A percentile compares a stretch with the other conserved stretches of the same genome.
These are phyloP conservation scores for Penicillium fimorum DNA, from an alignment of 495 filamentous ascomycete genomes.

Conservation along the genomic window DNA sequence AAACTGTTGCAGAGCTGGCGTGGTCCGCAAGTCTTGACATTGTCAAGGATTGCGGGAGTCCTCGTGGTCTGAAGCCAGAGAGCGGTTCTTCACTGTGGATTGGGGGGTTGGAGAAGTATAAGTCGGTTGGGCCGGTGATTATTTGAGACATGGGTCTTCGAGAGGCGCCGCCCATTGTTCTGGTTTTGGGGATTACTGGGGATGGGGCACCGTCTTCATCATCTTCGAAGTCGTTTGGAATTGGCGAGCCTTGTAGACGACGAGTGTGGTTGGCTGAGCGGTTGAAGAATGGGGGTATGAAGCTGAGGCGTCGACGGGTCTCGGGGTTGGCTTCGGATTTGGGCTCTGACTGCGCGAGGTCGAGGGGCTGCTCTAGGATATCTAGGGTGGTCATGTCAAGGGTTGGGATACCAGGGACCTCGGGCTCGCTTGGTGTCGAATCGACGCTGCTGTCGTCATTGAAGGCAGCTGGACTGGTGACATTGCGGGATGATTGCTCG, in stretches of 20 bases:
- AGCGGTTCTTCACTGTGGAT: conserved; percentile 11
- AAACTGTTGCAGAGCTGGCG: conserved; percentile 21
- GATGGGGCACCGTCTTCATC: conserved; percentile 39
- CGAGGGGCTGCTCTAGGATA: conserved; percentile 17
- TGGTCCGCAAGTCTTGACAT: conserved; percentile 11
- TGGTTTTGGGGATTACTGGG: conserved; percentile 37
- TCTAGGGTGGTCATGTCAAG: conserved; percentile 31
- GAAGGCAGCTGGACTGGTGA: conserved; percentile 16
- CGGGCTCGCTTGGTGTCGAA: conserved; percentile 27
- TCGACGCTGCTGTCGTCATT: conserved; percentile 32
- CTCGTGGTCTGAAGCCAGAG: background rate
- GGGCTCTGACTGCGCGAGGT: conserved; percentile 15
- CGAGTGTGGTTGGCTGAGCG: conserved; percentile 27
- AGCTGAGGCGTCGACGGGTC: conserved; percentile 34
- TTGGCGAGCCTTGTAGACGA: conserved; percentile 30
- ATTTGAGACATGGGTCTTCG: conserved; percentile 25
- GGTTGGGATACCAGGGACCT: conserved; percentile 33
- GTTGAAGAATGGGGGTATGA: conserved; percentile 38
- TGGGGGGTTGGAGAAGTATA: conserved; percentile 12
- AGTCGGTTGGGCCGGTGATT: conserved; percentile 17
- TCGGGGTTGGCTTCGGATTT: conserved; percentile 30
- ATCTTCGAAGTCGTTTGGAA: conserved; percentile 22
- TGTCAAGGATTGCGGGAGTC: conserved; percentile 34
- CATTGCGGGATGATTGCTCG: conserved; percentile 15
- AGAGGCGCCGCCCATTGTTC: conserved; percentile 12